Conservation (phyloP, 148 eudicot species). For the Rhododendron vialii region DNA sequence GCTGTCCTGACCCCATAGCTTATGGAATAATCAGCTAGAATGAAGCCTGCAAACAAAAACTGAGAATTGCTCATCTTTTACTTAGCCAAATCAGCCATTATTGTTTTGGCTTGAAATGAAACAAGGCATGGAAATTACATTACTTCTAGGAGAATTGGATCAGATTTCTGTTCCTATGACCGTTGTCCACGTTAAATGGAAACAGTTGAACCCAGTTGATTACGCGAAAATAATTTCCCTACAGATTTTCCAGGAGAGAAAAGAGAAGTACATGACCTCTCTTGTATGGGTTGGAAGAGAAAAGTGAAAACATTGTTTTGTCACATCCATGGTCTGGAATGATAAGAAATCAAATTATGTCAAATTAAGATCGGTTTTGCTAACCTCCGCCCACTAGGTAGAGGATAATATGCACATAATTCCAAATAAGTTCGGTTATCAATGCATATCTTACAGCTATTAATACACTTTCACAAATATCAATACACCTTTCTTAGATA, state of each 20-base stretch:
- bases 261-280: background rate
- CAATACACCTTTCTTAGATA: too few relatives aligned
- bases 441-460: too few relatives aligned
- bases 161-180: background rate
- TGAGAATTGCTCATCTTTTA: background rate
- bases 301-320: background rate
- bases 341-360: background rate
- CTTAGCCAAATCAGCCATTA: background rate
- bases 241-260: background rate
- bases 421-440: too few relatives aligned
- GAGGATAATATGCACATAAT: too few relatives aligned
- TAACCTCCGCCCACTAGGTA: too few relatives aligned
- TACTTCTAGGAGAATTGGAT: background rate
- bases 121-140: background rate
- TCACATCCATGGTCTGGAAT: background rate
- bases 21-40: conserved; percentile 63
- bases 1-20: conserved; percentile 66
- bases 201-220: background rate
- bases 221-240: background rate
- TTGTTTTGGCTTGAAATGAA: background rate
- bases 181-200: background rate
- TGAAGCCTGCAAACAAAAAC: conserved; percentile 43
- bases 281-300: background rate
- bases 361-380: background rate
- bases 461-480: too few relatives aligned